These are phyloP conservation scores for Rhizophora apiculata DNA, from an alignment of 345 rosid genomes.

Conservation along the genomic window DNA sequence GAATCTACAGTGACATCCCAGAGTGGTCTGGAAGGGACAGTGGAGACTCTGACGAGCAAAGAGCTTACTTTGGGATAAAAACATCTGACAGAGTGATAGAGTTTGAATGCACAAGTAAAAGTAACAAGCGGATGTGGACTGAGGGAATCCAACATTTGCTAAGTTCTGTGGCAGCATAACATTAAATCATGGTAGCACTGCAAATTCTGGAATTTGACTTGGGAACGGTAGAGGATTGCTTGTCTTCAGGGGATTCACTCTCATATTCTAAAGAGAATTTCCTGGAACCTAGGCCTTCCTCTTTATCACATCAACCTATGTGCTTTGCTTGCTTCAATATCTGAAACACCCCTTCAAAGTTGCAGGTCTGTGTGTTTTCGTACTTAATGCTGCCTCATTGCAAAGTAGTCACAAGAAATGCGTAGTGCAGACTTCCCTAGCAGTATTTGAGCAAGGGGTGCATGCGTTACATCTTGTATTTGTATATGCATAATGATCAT, in stretches of 20 bases:
- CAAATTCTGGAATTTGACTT: too few relatives aligned
- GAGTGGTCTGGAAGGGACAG: conserved; percentile 59
- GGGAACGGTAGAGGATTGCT: too few relatives aligned
- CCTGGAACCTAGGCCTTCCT: too few relatives aligned
- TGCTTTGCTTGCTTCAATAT: too few relatives aligned
- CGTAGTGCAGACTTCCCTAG: background rate
- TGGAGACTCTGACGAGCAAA: conserved; percentile 32
- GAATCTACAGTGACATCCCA: conserved; percentile 55
- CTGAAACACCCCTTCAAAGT: too few relatives aligned
- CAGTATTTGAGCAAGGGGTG: background rate
- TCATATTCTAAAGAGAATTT: too few relatives aligned
- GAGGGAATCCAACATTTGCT: conserved; percentile 73
- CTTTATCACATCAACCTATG: too few relatives aligned
- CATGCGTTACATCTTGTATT: too few relatives aligned
- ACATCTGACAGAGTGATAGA: conserved; percentile 70
- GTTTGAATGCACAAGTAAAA: conserved; percentile 67
- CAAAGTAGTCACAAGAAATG: conserved; percentile 10
- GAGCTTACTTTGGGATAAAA: conserved; percentile 75
- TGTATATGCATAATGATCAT: too few relatives aligned
- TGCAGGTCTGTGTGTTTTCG: too few relatives aligned
- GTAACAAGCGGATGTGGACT: conserved; percentile 71
- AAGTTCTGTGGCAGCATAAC: conserved; percentile 37
- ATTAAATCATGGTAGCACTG: conserved; percentile 9
- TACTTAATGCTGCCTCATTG: background rate
- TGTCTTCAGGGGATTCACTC: too few relatives aligned